Evolutionary conservation across 176 grass and related monocot genomes (phyloP).

Genomic region (Sorghum bicolor): Sorghum_bicolor_NCBIv3 NC_012872.2:66861001-66861500

Average conservation of each 20-base stretch:
- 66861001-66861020: conserved; percentile 82
- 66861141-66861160: conserved; percentile 88
- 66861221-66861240: conserved; percentile 85
- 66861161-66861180: conserved; percentile 97
- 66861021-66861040: conserved; percentile 90
- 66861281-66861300: conserved; percentile 89
- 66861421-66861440: conserved; percentile 95
- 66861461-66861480: conserved; percentile 87
- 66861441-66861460: conserved; percentile 88
- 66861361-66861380: conserved; percentile 82
- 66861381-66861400: conserved; percentile 90
- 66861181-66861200: conserved; percentile 93
- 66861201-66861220: conserved; percentile 88
- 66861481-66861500: conserved; percentile 78
- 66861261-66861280: conserved; percentile 69
- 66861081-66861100: conserved; percentile 65
- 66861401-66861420: conserved; percentile 95
- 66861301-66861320: conserved; percentile 70
- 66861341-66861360: conserved; percentile 89
- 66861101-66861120: conserved; percentile 77
- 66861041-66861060: conserved; percentile 97
- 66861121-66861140: conserved; percentile 50
- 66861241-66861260: conserved; percentile 71
- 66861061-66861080: conserved; percentile 76
- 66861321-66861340: conserved; percentile 92